These are phyloP conservation scores for Russula vinacea DNA, from an alignment of 768 basidiomycete species.

Conservation along the genomic window DNA sequence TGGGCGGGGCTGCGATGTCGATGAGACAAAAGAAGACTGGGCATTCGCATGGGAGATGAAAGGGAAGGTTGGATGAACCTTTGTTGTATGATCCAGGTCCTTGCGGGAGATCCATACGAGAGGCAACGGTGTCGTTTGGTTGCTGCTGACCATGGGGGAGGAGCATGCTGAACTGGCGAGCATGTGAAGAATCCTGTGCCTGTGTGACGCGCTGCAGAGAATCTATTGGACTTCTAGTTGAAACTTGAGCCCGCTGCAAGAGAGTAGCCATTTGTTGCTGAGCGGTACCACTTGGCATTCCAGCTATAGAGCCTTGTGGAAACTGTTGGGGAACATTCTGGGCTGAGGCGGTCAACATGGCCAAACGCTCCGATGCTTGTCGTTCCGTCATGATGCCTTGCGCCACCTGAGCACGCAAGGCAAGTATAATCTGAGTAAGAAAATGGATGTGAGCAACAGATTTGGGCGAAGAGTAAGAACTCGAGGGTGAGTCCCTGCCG, in stretches of 20 bases:
- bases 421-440: not conserved
- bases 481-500: not conserved
- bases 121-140: not conserved
- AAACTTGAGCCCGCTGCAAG: constrained; percentile 1
- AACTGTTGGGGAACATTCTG: constrained; percentile 5
- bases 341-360: not conserved
- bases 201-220: constrained; percentile 10
- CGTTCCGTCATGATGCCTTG: constrained; percentile 5
- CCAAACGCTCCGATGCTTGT: constrained; percentile 8
- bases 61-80: constrained; percentile 13
- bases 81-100: constrained; percentile 13
- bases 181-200: constrained; percentile 3
- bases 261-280: constrained; percentile 11
- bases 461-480: not conserved
- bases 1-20: not conserved
- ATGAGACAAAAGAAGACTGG: constrained; percentile 4
- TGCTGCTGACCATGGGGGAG: constrained; percentile 11
- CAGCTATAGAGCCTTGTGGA: not conserved
- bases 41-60: not conserved
- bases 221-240: constrained; percentile 4
- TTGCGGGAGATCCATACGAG: constrained; percentile 10
- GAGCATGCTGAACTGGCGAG: constrained; percentile 6
- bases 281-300: not conserved
- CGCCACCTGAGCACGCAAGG: not conserved
- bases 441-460: not conserved